Evolutionary conservation across 768 basidiomycete species (phyloP), one percentile per base, ranked within the genome.

Genomic region (Mycena crocata): DNA sequence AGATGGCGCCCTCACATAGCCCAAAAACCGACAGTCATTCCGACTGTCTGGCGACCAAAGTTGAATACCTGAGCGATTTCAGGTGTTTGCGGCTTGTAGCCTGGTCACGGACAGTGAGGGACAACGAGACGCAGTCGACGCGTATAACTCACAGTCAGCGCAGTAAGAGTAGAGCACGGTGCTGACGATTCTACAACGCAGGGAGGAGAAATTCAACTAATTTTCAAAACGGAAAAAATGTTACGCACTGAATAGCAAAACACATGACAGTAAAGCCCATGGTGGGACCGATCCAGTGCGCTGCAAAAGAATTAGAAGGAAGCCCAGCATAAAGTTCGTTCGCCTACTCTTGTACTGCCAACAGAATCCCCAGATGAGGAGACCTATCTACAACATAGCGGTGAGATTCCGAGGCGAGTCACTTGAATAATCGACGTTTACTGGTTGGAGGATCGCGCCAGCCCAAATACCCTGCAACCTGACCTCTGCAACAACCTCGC

Each of bases 21-120:
- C 68, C 66, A 72, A 59, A 72, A 72, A 9, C 68, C 71, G 35
- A 72, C 12, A 7, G 71, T 72, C 71, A 72, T 72, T 6, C 71
- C 71, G 40, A 72, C 28, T 15, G 62, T 64, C 48, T 72, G 71
- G 1, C 71, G 60, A 13, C 37, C 51, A 17, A 72, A 69, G 51
- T 72, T 72, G 37, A 72, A 69, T 13, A 72, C 64, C 42, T 72
- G 71, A 0, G 71, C 67, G 40, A 64, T 49, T 19, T 69, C 63
- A 10, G 68, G 62, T 46, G 60, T 67, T 46, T 70, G 69, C 5
- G 69, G 69, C 49, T 67, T 70, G 55, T 70, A 70, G 34, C 62
- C 67, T 68, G 26, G 3, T 21, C 2, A 34, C 7, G 3, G 9
- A 42, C 1, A 6, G 45, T 50, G 13, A 59, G 44, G 8, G 23